Percentiles rank a stretch among this genome's conserved stretches.
Conservation (phyloP, 2,329 filamentous ascomycete species). For the Cryphonectria parasitica region DNA sequence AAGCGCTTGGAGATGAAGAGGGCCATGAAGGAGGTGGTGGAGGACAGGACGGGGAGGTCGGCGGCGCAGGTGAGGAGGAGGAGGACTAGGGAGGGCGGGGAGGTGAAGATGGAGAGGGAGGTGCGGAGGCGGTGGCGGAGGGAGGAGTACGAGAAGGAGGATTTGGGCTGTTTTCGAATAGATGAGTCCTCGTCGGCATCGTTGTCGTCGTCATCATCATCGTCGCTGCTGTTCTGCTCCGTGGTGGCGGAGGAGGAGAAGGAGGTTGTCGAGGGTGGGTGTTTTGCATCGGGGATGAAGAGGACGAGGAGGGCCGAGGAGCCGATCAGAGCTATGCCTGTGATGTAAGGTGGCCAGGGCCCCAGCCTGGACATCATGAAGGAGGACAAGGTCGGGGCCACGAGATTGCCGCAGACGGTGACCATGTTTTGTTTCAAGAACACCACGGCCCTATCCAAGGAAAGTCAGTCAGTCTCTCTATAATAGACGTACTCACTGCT, state of each 20-base stretch:
- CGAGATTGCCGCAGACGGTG: constrained; percentile 28
- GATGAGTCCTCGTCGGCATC: neutral
- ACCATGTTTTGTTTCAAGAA: constrained; percentile 13
- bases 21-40: constrained; percentile 32
- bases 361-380: constrained; percentile 37
- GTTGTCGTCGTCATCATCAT: neutral
- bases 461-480: neutral
- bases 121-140: constrained; percentile 21
- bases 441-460: neutral
- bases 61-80: constrained; percentile 28
- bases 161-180: neutral
- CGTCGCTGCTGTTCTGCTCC: neutral
- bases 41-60: constrained; percentile 20
- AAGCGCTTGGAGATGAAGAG: constrained; percentile 41
- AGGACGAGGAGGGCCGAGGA: constrained; percentile 21
- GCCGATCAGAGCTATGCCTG: constrained; percentile 30
- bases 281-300: constrained; percentile 36
- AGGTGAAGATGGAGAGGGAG: constrained; percentile 24
- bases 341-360: constrained; percentile 35
- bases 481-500: too few relatives aligned
- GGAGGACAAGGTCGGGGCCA: constrained; percentile 35
- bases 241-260: too few relatives aligned
- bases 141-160: neutral
- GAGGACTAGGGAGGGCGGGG: constrained; percentile 28
- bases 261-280: neutral